Evolutionary conservation across 495 filamentous ascomycete species (phyloP).

Genomic region (Staphylotrichum tortipilum): DNA sequence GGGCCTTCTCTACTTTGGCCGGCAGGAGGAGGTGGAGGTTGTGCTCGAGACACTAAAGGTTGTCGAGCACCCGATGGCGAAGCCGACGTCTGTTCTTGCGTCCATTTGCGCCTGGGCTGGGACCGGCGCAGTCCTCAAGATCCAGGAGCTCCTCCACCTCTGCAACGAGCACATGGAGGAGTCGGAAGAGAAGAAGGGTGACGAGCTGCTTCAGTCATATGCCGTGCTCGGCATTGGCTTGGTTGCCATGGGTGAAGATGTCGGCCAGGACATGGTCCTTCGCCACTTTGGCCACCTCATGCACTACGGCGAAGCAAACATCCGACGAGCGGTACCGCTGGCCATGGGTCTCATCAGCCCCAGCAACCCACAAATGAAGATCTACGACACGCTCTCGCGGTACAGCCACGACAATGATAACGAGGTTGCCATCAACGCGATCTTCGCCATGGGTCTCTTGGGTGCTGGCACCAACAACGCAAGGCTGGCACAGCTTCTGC

Average conservation of each 20-base stretch:
- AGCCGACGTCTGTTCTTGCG: conserved; percentile 79
- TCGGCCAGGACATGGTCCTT: conserved; percentile 97
- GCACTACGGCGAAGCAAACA: conserved; percentile 98
- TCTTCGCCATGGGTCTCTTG: conserved; percentile 97
- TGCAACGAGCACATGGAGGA: conserved; percentile 97
- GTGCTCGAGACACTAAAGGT: conserved; percentile 91
- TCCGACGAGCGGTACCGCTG: conserved; percentile 90
- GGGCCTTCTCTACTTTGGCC: conserved; percentile 88
- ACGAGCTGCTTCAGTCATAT: conserved; percentile 90
- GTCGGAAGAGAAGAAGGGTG: conserved; percentile 79
- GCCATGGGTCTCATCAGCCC: conserved; percentile 95
- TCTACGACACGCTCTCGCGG: conserved; percentile 96
- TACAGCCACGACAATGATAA: conserved; percentile 99
- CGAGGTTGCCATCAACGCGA: conserved; percentile 95
- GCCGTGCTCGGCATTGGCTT: conserved; percentile 89
- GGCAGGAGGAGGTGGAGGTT: conserved; percentile 95
- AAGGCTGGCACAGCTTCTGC: conserved; percentile 83
- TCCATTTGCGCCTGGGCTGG: conserved; percentile 97
- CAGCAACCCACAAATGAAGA: conserved; percentile 99
- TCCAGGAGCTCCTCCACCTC: conserved; percentile 91
- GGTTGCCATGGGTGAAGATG: conserved; percentile 96
- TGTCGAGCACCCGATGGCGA: conserved; percentile 89
- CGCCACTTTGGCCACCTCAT: conserved; percentile 96
- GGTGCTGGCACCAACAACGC: conserved; percentile 98
- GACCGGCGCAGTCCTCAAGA: conserved; percentile 90